Evolutionary conservation across 192 early-diverging fungal species (phyloP).

Genomic region (Borealophlyctis nickersoniae): DNA sequence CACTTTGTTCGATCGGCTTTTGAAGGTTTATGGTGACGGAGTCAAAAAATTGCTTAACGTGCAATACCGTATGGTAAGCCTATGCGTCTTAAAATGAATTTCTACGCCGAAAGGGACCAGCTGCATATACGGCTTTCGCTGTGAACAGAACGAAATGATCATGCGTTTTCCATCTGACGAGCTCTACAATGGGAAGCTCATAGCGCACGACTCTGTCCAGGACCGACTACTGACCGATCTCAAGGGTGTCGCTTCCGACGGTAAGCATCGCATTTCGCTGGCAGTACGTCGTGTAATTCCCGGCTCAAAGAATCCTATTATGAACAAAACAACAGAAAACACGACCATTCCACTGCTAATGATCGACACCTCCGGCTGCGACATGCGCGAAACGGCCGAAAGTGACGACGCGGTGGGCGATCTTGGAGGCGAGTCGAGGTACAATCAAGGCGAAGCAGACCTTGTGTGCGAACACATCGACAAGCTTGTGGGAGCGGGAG

Average conservation of each 20-base stretch:
- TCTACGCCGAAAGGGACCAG: no score
- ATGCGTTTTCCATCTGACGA: conserved; percentile 66
- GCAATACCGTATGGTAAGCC: conserved; percentile 80
- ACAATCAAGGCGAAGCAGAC: conserved; percentile 75
- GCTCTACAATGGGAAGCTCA: conserved; percentile 70
- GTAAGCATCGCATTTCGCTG: conserved; percentile 4
- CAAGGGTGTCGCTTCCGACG: conserved; percentile 39
- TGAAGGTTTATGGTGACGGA: conserved; percentile 50
- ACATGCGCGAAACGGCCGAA: conserved; percentile 38
- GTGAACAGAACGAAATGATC: conserved; percentile 67
- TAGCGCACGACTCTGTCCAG: conserved; percentile 61
- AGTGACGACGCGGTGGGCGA: not conserved
- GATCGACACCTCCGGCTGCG: conserved; percentile 64
- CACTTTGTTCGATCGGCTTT: conserved; percentile 80
- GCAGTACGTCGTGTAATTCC: not conserved
- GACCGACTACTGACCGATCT: conserved; percentile 66
- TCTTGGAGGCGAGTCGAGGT: conserved; percentile 59
- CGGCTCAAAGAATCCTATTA: conserved; percentile 14
- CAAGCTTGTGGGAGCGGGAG: conserved; percentile 58
- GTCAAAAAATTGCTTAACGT: conserved; percentile 70
- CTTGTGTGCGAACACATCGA: conserved; percentile 63
- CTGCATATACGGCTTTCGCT: no score
- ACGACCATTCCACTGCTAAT: conserved; percentile 62
- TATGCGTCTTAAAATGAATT: no score
- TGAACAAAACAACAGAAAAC: conserved; percentile 58